Evolutionary conservation across 139 green algal genomes (phyloP).

Genomic region (Picochlorum sp.): DNA sequence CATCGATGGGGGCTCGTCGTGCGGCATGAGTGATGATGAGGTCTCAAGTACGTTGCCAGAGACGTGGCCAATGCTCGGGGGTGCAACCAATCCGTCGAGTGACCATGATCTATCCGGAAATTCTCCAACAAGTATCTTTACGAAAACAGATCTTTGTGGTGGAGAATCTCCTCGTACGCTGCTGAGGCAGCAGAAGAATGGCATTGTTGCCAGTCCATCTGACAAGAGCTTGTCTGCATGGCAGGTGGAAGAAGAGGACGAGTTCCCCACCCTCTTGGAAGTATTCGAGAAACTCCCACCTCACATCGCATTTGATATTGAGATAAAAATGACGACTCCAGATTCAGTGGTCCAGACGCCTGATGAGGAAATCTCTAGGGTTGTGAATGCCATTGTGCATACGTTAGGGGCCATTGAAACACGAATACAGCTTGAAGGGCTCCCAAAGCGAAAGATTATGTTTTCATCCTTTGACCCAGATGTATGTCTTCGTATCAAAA

Average conservation of each 20-base stretch:
- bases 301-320: slow-evolving; percentile 69
- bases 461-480: slow-evolving; percentile 83
- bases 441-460: slow-evolving; percentile 28
- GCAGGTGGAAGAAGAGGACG: slow-evolving; percentile 44
- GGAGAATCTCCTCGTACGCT: slow-evolving; percentile 2
- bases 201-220: slow-evolving; percentile 1
- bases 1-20: not conserved
- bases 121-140: not conserved
- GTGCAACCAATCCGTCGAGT: not conserved
- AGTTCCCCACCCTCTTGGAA: slow-evolving; percentile 53
- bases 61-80: slow-evolving; percentile 3
- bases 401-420: slow-evolving; percentile 14
- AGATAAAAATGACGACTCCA: slow-evolving; percentile 77
- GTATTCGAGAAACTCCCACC: slow-evolving; percentile 49
- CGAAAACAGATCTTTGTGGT: not conserved
- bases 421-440: not conserved
- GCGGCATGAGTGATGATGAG: slow-evolving; percentile 6
- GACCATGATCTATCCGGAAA: not conserved
- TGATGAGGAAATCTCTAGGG: slow-evolving; percentile 47
- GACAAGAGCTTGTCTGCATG: slow-evolving; percentile 21
- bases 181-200: slow-evolving; percentile 18
- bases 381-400: slow-evolving; percentile 32
- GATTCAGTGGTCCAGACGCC: slow-evolving; percentile 40
- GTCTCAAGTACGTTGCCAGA: not conserved
- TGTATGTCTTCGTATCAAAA: slow-evolving; percentile 46